These are phyloP conservation scores for Arabis hirsuta DNA, from an alignment of 345 rosid genomes.

Conservation along the genomic window DNA sequence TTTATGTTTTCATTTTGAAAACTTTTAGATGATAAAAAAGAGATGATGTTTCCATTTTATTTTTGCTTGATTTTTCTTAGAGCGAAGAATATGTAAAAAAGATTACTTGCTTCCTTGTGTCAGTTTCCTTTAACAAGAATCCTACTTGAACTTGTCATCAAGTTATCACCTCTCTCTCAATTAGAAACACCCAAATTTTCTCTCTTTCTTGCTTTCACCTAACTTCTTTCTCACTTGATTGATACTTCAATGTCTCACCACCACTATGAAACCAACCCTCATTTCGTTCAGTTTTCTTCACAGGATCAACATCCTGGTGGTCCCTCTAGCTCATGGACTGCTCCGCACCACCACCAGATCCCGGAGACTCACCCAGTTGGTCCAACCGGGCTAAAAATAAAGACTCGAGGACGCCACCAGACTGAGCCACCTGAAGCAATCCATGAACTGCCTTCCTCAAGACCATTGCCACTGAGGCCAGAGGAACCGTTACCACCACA, in stretches of 20 bases:
- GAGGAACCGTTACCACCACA: slow-evolving; percentile 40
- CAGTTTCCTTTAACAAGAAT: slow-evolving; percentile 59
- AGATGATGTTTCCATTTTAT: slow-evolving; percentile 20
- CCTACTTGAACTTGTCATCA: slow-evolving; percentile 64
- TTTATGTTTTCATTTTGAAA: not conserved
- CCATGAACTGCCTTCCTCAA: slow-evolving; percentile 38
- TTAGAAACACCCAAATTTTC: slow-evolving; percentile 32
- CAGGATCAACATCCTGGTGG: slow-evolving; percentile 43
- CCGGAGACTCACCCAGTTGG: slow-evolving; percentile 27
- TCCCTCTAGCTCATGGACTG: slow-evolving; percentile 33
- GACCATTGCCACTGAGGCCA: slow-evolving; percentile 44
- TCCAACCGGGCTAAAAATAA: slow-evolving; percentile 33
- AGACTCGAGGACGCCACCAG: slow-evolving; percentile 41
- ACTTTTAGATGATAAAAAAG: slow-evolving; percentile 16
- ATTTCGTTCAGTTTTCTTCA: slow-evolving; percentile 44
- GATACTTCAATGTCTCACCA: slow-evolving; percentile 45
- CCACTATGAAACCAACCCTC: slow-evolving; percentile 66
- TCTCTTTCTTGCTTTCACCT: slow-evolving; percentile 33
- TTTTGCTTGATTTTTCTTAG: slow-evolving; percentile 7
- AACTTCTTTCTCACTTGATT: slow-evolving; percentile 16
- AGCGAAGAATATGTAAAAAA: slow-evolving; percentile 18
- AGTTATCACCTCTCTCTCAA: slow-evolving; percentile 55
- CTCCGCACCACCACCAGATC: slow-evolving; percentile 32
- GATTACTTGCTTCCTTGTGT: slow-evolving; percentile 72
- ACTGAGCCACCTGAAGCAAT: slow-evolving; percentile 26